Percentiles rank a stretch among this genome's conserved stretches.
phyloP scores from a whole-genome alignment of 2,329 filamentous ascomycete species.

The Fusarium sacchari region DNA sequence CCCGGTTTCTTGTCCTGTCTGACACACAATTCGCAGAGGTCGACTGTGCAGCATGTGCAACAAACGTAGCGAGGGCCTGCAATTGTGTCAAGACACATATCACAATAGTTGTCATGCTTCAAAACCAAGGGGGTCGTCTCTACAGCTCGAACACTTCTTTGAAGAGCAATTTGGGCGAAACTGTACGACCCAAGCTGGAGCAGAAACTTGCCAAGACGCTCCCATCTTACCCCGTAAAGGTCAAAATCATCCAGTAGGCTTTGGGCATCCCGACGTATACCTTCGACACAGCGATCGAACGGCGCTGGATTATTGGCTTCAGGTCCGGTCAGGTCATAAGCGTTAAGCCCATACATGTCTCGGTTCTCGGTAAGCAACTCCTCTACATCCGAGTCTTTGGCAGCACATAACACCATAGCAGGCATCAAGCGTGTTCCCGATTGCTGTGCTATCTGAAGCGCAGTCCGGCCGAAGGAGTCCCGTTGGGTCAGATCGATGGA shows the following conservation, averaged over 20 bases:
- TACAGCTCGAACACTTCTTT: slow-evolving; percentile 3
- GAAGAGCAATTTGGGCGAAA: slow-evolving; percentile 25
- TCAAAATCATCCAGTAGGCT: slow-evolving; percentile 13
- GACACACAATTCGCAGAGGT: slow-evolving; percentile 15
- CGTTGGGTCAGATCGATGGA: slow-evolving; percentile 15
- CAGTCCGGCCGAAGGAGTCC: slow-evolving; percentile 19
- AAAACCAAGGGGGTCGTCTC: slow-evolving; percentile 14
- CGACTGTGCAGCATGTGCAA: slow-evolving; percentile 9
- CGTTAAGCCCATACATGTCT: slow-evolving; percentile 27
- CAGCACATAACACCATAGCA: slow-evolving; percentile 10
- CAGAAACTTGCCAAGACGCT: slow-evolving; percentile 21
- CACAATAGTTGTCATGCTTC: slow-evolving; percentile 16
- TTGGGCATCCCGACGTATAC: slow-evolving; percentile 8
- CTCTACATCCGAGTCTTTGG: slow-evolving; percentile 9
- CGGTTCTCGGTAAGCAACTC: slow-evolving; percentile 8
- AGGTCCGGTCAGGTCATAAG: slow-evolving; percentile 6
- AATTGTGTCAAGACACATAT: slow-evolving; percentile 16
- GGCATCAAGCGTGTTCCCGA: slow-evolving; percentile 11
- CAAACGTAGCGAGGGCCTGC: slow-evolving; percentile 5
- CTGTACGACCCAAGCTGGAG: slow-evolving; percentile 11
- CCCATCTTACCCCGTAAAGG: slow-evolving; percentile 5
- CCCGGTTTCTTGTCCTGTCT: slow-evolving; percentile 2
- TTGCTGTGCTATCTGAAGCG: slow-evolving; percentile 19
- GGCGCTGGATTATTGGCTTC: neutral
- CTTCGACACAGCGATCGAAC: slow-evolving; percentile 7